Percentiles rank a stretch among this genome's conserved stretches.
phyloP scores from a whole-genome alignment of 2,329 filamentous ascomycete species.

The Xylariaceae sp. region DNA sequence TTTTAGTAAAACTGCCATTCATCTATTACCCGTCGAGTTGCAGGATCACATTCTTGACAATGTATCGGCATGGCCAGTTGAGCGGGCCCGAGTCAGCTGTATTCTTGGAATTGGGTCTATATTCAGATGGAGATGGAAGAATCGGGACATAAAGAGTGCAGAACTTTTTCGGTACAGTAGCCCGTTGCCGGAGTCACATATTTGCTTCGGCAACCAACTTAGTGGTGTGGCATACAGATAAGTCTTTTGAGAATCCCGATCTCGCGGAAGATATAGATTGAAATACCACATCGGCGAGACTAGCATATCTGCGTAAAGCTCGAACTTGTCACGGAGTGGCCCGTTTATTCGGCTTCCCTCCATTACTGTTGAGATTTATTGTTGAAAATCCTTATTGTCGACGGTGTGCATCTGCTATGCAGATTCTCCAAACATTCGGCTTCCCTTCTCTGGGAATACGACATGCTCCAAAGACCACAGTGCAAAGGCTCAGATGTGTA shows the following conservation, averaged over 20 bases:
- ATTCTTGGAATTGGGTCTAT: not conserved
- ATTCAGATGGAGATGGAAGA: not conserved
- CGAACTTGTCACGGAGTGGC: too few relatives aligned
- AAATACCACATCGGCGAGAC: not conserved
- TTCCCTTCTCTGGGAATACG: too few relatives aligned
- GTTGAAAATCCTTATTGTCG: too few relatives aligned
- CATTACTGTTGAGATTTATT: too few relatives aligned
- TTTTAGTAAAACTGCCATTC: not conserved
- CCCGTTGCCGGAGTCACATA: not conserved
- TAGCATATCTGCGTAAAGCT: not conserved
- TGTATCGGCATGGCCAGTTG: not conserved
- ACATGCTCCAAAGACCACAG: too few relatives aligned
- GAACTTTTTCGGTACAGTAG: not conserved
- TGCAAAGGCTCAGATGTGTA: too few relatives aligned
- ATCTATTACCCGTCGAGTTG: not conserved
- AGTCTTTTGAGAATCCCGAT: not conserved
- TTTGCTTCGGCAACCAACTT: not conserved
- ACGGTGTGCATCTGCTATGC: too few relatives aligned
- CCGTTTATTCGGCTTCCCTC: too few relatives aligned
- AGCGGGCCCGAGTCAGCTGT: not conserved
- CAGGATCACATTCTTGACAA: not conserved
- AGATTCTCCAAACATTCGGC: too few relatives aligned
- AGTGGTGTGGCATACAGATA: not conserved
- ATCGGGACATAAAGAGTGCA: not conserved
- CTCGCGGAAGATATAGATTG: not conserved